A percentile compares a stretch with the other conserved stretches of the same genome.
Evolutionary conservation across 106 monocot genomes (phyloP).

Genomic region (Dendrobium nobile): DNA sequence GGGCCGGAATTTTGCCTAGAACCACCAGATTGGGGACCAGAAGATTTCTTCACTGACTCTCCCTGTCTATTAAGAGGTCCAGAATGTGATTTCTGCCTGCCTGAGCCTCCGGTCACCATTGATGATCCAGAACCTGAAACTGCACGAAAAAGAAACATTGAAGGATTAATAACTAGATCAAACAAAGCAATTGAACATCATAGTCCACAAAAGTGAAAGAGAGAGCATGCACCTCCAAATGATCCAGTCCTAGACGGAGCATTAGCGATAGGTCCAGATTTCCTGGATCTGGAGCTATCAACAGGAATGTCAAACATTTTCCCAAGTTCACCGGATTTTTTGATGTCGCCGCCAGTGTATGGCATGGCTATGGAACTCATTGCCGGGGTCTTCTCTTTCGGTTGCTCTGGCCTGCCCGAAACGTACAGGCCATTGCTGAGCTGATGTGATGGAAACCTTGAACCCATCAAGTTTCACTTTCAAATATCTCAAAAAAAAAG

Average conservation of each 20-base stretch:
- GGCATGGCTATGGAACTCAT: conserved; percentile 61
- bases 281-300: conserved; percentile 59
- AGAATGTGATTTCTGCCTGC: conserved; percentile 52
- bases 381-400: conserved; percentile 61
- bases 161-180: background rate
- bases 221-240: conserved; percentile 33
- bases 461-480: conserved; percentile 46
- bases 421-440: conserved; percentile 90
- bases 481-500: background rate
- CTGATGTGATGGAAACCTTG: conserved; percentile 81
- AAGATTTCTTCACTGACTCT: conserved; percentile 47
- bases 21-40: conserved; percentile 72
- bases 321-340: conserved; percentile 66
- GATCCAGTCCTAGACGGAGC: conserved; percentile 34
- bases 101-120: conserved; percentile 31
- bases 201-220: conserved; percentile 10
- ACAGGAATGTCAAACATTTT: conserved; percentile 79
- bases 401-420: conserved; percentile 80
- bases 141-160: conserved; percentile 13
- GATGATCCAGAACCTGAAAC: conserved; percentile 22
- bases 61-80: conserved; percentile 57
- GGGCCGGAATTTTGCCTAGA: conserved; percentile 79
- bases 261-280: conserved; percentile 46
- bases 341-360: conserved; percentile 65
- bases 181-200: background rate